These are phyloP conservation scores for Fusarium anthophilum DNA, from an alignment of 2,329 filamentous ascomycete genomes.

Conservation along the genomic window DNA sequence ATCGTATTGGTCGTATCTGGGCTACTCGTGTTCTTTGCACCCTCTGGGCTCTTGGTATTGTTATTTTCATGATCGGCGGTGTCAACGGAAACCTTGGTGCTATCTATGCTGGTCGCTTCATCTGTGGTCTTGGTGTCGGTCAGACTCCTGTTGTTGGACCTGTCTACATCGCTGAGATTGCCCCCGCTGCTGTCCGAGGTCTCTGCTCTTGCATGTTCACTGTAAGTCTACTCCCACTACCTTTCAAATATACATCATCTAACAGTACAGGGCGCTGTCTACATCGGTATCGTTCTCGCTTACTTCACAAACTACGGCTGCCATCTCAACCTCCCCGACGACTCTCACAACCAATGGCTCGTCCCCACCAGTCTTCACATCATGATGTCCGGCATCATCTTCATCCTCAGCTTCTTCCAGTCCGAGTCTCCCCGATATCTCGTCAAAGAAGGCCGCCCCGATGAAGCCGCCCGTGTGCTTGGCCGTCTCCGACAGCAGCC, in stretches of 20 bases:
- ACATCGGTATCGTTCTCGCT: conserved; percentile 79
- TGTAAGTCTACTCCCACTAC: not conserved
- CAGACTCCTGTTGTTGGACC: conserved; percentile 75
- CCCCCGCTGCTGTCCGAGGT: conserved; percentile 74
- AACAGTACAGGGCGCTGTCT: conserved; percentile 60
- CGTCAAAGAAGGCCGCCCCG: conserved; percentile 69
- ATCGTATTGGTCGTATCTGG: conserved; percentile 70
- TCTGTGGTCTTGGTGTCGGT: conserved; percentile 72
- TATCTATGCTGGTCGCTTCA: conserved; percentile 73
- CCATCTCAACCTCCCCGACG: conserved; percentile 58
- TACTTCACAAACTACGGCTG: conserved; percentile 79
- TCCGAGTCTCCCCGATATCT: conserved; percentile 77
- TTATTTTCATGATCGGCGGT: conserved; percentile 64
- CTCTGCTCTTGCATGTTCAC: conserved; percentile 72
- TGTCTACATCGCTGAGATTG: conserved; percentile 77
- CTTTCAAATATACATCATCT: not conserved
- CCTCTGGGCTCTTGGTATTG: conserved; percentile 67
- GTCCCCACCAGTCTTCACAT: conserved; percentile 80
- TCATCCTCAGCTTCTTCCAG: conserved; percentile 74
- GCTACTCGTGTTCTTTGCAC: conserved; percentile 66
- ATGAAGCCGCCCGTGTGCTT: conserved; percentile 66
- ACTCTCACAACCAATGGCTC: conserved; percentile 63
- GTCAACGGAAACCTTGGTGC: conserved; percentile 62
- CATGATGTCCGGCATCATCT: conserved; percentile 79
- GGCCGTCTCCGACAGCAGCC: conserved; percentile 67